Base-by-base conservation (phyloP, 257 asterid genomes). In the Plectranthus barbatus region DNA sequence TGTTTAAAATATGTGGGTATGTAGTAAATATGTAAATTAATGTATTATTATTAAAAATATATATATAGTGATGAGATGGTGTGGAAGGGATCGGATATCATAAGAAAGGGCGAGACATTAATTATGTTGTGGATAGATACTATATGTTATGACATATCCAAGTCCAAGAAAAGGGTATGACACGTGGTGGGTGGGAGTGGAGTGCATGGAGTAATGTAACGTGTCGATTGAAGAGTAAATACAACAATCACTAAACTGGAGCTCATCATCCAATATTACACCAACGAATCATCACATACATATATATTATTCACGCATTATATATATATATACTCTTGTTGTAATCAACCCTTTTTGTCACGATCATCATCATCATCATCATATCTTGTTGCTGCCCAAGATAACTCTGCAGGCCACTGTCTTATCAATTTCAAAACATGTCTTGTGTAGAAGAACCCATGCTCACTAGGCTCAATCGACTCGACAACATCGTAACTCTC, bases 401-500 rank as follows among this genome's bases (percentile, higher is more conserved):
- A 39, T 11, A 9, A 39, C 44, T 39, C 44, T 1, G 44, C n/a
- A 3, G n/a, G 13, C 4, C 6, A 6, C 10, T 9, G 5, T 9
- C 13, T 11, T 9, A 2, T 9, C 1, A 1, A 26, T 5, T n/a
- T 26, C 31, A 5, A 26, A 41, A 41, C 4, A 42, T 72, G 84
- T 48, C 84, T 2, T 52, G 37, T 17, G 51, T 64, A 1, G 85
- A 80, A 76, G 87, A 81, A 76, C 95, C 95, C n/a, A 68, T 87
- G 8, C 80, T 84, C 73, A 71, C 84, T 13, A 76, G 94, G 50
- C 72, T 87, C 51, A 79, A 77, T 61, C 84, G 86, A 0, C 83
- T 87, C 14, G 95, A 83, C 49, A 57, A 68, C 67, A 76, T 83
- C 14, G 95, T 84, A 60, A 73, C 80, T 44, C 3, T 26, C 34